These are phyloP conservation scores for Teunomyces kruisii DNA, from an alignment of 805 yeast species.

Conservation along the genomic window DNA sequence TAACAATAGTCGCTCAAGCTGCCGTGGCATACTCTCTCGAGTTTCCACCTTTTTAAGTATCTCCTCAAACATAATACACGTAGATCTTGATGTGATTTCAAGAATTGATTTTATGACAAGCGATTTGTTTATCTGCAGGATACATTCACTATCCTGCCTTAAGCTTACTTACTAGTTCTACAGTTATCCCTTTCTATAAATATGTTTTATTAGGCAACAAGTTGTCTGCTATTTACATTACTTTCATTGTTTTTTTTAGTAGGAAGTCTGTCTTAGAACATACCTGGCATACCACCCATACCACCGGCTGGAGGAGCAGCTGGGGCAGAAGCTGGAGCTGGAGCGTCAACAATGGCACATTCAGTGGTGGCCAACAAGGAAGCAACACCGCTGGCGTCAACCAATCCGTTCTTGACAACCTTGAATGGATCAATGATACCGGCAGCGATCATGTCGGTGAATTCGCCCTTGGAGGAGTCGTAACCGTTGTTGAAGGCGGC, in stretches of 20 bases:
- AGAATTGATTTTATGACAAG: too few relatives aligned
- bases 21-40: conserved; percentile 1
- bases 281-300: conserved; percentile 60
- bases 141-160: too few relatives aligned
- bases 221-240: conserved; percentile 2
- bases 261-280: conserved; percentile 19
- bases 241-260: background rate
- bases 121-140: conserved; percentile 1
- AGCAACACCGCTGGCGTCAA: conserved; percentile 97
- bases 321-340: conserved; percentile 66
- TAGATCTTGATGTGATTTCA: background rate
- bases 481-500: conserved; percentile 85
- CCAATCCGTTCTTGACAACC: conserved; percentile 93
- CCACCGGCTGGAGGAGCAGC: conserved; percentile 62
- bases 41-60: background rate
- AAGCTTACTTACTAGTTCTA: background rate
- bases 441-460: conserved; percentile 91
- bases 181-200: too few relatives aligned
- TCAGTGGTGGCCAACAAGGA: conserved; percentile 96
- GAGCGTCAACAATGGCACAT: conserved; percentile 96
- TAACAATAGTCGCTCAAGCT: conserved; percentile 7
- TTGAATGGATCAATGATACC: conserved; percentile 99
- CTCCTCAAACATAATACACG: conserved; percentile 8
- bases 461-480: conserved; percentile 89
- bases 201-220: background rate